Base-by-base conservation (phyloP, 2,329 filamentous ascomycete genomes). In the Daldinia eschscholtzii region DNA sequence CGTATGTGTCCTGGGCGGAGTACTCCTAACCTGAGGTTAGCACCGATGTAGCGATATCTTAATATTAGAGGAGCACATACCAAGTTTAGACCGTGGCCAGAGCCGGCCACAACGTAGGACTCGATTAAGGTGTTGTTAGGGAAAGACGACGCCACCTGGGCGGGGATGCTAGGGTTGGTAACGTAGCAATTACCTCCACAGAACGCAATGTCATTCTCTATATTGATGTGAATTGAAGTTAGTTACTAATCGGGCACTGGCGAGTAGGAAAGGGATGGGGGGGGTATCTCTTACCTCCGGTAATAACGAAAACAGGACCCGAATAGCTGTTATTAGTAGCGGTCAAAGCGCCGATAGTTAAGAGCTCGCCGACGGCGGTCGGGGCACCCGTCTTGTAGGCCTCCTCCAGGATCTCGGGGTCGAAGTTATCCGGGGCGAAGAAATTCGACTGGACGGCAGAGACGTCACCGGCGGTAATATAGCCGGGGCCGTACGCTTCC, bases 371-470 rank as follows among this genome's bases (percentile, higher is more conserved):
- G 26, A 52, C 46, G 13, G 46, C 46, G 46, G 4, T 33, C 2
- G 46, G 46, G 13, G 46, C 46, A 7, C 15, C 15, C 26, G 6
- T 18, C 46, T 13, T 26, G 15, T 57, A 41, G 33, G 84, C 82
- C 9, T 80, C 74, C 0, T 82, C 73, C 35, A 89, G 80, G 12
- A 91, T 77, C 2, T 75, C 80, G 1, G 85, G 82, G 66, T 90
- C 88, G 65, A 89, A 91, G 67, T 82, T 80, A 2, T 81, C 82
- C 1, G 87, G 85, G 2, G 80, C 79, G 68, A 87, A 83, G 76
- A 87, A 87, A 70, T 84, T 82, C 72, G 81, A 84, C 61, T 90
- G 85, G 2, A 87, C 81, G 28, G 81, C 83, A 1, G 82, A 81
- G 9, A 80, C 77, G 61, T 84, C 80, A 2, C 80, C 81, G 4